phyloP scores from a whole-genome alignment of 1,284 basidiomycete species.

The Pseudozyma pruni region DNA sequence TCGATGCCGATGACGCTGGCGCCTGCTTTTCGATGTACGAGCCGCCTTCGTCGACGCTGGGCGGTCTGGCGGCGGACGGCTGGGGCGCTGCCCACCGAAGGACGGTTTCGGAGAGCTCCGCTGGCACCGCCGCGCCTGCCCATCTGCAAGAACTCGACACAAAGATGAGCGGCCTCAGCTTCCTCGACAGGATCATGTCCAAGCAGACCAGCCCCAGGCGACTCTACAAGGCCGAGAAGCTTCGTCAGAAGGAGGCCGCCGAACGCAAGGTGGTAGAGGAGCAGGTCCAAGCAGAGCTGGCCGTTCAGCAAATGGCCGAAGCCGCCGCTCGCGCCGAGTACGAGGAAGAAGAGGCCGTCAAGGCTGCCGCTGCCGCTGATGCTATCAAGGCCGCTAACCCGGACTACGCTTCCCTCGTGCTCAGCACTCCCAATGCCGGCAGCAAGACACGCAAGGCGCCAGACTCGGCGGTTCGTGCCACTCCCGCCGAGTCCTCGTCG shows the following conservation, averaged over 20 bases:
- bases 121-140: slow-evolving; percentile 21
- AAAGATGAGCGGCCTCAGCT: slow-evolving; percentile 59
- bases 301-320: slow-evolving; percentile 25
- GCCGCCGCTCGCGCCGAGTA: slow-evolving; percentile 34
- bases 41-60: slow-evolving; percentile 4
- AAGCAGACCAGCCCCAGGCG: slow-evolving; percentile 60
- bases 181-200: slow-evolving; percentile 64
- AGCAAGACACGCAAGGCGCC: slow-evolving; percentile 33
- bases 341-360: slow-evolving; percentile 35
- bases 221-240: slow-evolving; percentile 57
- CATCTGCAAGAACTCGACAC: slow-evolving; percentile 38
- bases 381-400: slow-evolving; percentile 40
- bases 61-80: slow-evolving; percentile 34
- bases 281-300: slow-evolving; percentile 30
- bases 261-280: slow-evolving; percentile 25
- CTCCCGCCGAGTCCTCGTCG: slow-evolving; percentile 29
- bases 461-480: slow-evolving; percentile 27
- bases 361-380: slow-evolving; percentile 36
- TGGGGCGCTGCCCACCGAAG: slow-evolving; percentile 39
- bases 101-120: slow-evolving; percentile 28
- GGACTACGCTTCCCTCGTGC: slow-evolving; percentile 39
- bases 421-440: slow-evolving; percentile 29
- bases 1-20: slow-evolving; percentile 50
- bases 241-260: slow-evolving; percentile 35
- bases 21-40: slow-evolving; percentile 31